A percentile compares a stretch with the other conserved stretches of the same genome.
Conservation (phyloP, 176 grass and related monocot genomes). For the Zoysia pacifica region DNA sequence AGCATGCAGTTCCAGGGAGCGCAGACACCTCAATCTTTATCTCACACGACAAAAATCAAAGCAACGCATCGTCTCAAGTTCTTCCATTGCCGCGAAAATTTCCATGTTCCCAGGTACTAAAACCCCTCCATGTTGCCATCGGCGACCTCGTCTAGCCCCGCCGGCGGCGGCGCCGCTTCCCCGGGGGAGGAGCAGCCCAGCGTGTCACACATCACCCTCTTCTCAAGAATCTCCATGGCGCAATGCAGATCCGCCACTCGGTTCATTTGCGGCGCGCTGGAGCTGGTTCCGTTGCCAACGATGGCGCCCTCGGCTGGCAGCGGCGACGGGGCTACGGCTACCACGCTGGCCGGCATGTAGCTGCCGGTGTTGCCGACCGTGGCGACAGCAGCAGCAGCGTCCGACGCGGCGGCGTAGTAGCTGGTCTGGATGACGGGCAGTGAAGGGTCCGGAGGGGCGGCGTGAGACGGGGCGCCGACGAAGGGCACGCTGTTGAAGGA, state of each 20-base stretch:
- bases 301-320: not conserved
- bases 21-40: not conserved
- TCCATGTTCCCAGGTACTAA: conserved; percentile 18
- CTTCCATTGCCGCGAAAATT: not conserved
- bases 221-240: conserved; percentile 49
- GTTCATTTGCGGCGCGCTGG: not conserved
- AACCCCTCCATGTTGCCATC: conserved; percentile 21
- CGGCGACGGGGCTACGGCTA: not conserved
- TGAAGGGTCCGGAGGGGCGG: not conserved
- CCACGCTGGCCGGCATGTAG: not conserved
- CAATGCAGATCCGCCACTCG: conserved; percentile 8
- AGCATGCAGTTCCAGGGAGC: not conserved
- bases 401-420: conserved; percentile 17
- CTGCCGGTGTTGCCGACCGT: not conserved
- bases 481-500: conserved; percentile 26
- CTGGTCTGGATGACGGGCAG: conserved; percentile 40
- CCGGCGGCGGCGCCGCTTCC: not conserved
- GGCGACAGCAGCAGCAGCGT: not conserved
- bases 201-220: not conserved
- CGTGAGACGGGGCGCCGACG: conserved; percentile 7
- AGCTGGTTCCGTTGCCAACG: not conserved
- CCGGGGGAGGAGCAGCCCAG: not conserved
- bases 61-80: not conserved
- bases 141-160: not conserved
- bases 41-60: not conserved